These are phyloP conservation scores for Breynia disticha DNA, from an alignment of 441 rosid genomes.

Conservation along the genomic window DNA sequence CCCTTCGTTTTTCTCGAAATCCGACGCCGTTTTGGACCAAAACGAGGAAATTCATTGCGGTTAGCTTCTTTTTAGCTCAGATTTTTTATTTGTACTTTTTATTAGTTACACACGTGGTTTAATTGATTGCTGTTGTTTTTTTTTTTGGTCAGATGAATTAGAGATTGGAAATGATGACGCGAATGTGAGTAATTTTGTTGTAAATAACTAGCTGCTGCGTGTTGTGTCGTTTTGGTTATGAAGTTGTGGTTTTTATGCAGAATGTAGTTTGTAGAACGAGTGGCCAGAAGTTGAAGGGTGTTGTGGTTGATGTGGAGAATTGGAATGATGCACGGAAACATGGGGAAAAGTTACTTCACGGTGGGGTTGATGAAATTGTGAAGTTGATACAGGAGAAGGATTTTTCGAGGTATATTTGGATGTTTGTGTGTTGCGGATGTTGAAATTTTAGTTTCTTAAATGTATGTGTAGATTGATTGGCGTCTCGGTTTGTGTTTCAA, in stretches of 20 bases:
- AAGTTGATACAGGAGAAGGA: slow-evolving; percentile 47
- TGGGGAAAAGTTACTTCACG: slow-evolving; percentile 18
- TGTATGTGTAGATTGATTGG: not conserved
- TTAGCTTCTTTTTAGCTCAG: slow-evolving; percentile 5
- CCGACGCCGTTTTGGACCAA: slow-evolving; percentile 18
- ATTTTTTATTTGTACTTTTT: no score
- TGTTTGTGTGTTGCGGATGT: not conserved
- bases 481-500: slow-evolving; percentile 3
- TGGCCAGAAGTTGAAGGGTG: slow-evolving; percentile 22
- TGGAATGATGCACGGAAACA: slow-evolving; percentile 16
- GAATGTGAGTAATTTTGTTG: slow-evolving; percentile 25
- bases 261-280: slow-evolving; percentile 16
- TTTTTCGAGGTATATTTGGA: slow-evolving; percentile 47
- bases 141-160: slow-evolving; percentile 22
- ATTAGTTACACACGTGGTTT: not conserved
- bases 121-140: not conserved
- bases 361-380: slow-evolving; percentile 54
- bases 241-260: slow-evolving; percentile 19
- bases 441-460: not conserved
- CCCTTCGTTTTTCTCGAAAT: slow-evolving; percentile 47
- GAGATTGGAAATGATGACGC: slow-evolving; percentile 11
- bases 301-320: slow-evolving; percentile 21
- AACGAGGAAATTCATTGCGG: slow-evolving; percentile 31
- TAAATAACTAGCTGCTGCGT: not conserved
- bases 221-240: not conserved